Base-by-base conservation (phyloP, 2,329 filamentous ascomycete species). In the Colletotrichum aenigma region DNA sequence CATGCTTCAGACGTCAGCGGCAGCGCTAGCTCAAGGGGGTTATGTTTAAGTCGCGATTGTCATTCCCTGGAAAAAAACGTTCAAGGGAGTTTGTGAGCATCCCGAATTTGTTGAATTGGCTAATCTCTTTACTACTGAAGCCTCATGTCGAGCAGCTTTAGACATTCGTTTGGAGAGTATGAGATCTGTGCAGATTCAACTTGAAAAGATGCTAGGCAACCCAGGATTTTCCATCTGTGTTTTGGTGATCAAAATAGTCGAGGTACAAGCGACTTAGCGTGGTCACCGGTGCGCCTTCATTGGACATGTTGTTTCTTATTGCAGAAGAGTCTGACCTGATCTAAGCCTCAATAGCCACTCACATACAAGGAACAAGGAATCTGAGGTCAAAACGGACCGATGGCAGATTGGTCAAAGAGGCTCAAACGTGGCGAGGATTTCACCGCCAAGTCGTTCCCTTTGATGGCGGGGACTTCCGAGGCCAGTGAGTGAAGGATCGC, bases 51-150 rank as follows among this genome's bases (percentile, higher is more conserved):
- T 21, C 4, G 3, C 7, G 28, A n/a, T 21, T 0, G 9, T 2
- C 30, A 13, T 4, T 12, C 0, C 1, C 0, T 16, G 7, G 0
- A 2, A 1, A 58, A 21, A 13, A 0, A 52, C 0, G 10, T 0
- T 21, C 43, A 52, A 52, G n/a, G 0, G 0, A n/a, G 18, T 12
- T n/a, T 0, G 9, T n/a, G 18, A 0, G 0, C 0, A 48, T 48
- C 18, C 38, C 38, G 38, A 21, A 48, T 0, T 13, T 48, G 1
- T 48, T 13, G 0, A 21, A 3, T 48, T 48, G 43, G 0, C 2
- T 1, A 48, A 3, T 4, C 43, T 48, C 1, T 2, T 21, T 2
- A 0, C 38, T 21, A 1, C n/a, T 0, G n/a, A 52, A 52, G 10
- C 43, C 43, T 52, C 3, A 21, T 0, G n/a, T 21, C n/a, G 10